Evolutionary conservation across 768 basidiomycete genomes (phyloP).

Genomic region (Lanmaoa rubissima): DNA sequence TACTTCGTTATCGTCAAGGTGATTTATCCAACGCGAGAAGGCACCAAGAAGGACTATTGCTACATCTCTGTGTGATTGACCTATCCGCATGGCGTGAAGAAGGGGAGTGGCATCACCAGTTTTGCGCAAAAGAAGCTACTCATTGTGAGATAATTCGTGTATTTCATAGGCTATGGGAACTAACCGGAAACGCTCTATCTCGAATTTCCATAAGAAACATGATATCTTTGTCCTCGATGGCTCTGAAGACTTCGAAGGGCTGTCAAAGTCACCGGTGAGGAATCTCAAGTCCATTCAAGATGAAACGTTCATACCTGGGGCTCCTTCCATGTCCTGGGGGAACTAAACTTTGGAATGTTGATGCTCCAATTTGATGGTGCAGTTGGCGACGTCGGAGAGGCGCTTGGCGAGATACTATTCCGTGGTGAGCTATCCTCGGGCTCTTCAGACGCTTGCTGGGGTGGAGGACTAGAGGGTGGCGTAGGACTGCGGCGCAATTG

Average conservation of each 20-base stretch:
- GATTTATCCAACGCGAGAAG: slow-evolving; percentile 88
- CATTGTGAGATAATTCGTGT: neutral
- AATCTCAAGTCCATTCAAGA: neutral
- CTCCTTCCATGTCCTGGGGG: slow-evolving; percentile 43
- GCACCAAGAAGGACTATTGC: slow-evolving; percentile 87
- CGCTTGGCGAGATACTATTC: slow-evolving; percentile 15
- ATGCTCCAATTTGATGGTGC: slow-evolving; percentile 14
- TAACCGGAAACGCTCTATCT: slow-evolving; percentile 75
- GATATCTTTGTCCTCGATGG: slow-evolving; percentile 83
- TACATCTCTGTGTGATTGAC: slow-evolving; percentile 72
- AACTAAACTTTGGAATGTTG: slow-evolving; percentile 10
- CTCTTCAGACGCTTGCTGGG: slow-evolving; percentile 19
- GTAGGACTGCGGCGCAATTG: slow-evolving; percentile 50
- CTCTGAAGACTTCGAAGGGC: slow-evolving; percentile 72
- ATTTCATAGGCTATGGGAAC: slow-evolving; percentile 24
- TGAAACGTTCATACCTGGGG: slow-evolving; percentile 43
- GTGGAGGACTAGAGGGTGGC: slow-evolving; percentile 30
- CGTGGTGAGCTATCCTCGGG: slow-evolving; percentile 11
- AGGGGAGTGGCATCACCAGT: slow-evolving; percentile 86
- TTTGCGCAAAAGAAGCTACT: slow-evolving; percentile 75
- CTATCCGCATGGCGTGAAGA: slow-evolving; percentile 85
- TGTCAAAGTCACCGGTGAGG: slow-evolving; percentile 18
- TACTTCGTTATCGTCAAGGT: slow-evolving; percentile 80
- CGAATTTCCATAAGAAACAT: slow-evolving; percentile 81
- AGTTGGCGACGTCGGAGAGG: slow-evolving; percentile 25